Conservation (phyloP, 371 early-diverging fungal genomes). For the Mortierella sp. region DNA sequence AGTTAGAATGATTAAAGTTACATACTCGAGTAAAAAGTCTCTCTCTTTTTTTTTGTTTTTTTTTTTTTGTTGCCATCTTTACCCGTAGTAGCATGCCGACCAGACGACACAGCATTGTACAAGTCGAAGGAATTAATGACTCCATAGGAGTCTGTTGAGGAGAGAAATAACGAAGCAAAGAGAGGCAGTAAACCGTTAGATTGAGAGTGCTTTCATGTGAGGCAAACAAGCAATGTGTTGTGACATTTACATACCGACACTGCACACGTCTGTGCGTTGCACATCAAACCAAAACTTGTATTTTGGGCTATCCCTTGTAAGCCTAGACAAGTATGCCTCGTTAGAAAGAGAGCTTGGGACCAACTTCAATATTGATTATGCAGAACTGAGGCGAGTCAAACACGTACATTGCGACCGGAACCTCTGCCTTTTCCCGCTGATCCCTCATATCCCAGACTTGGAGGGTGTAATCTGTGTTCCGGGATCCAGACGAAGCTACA, state of each 20-base stretch:
- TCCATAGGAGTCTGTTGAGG: slow-evolving; percentile 13
- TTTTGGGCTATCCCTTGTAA: neutral
- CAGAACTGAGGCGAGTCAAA: neutral
- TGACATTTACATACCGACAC: slow-evolving; percentile 24
- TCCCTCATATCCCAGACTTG: slow-evolving; percentile 48
- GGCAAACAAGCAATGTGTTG: neutral
- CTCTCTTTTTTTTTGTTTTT: no score
- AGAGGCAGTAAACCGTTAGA: no score
- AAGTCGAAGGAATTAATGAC: slow-evolving; percentile 16
- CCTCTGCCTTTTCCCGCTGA: neutral
- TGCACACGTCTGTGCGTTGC: slow-evolving; percentile 31
- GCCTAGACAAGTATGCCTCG: neutral
- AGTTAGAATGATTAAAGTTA: no score
- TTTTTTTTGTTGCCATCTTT: neutral
- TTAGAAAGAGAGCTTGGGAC: neutral
- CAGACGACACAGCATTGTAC: slow-evolving; percentile 17
- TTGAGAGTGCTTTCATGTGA: neutral
- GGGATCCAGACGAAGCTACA: slow-evolving; percentile 20
- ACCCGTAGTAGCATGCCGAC: slow-evolving; percentile 1
- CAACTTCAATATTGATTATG: neutral
- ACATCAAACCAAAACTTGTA: slow-evolving; percentile 29
- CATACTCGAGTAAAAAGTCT: neutral
- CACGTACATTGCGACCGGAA: slow-evolving; percentile 14
- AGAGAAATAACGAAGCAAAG: neutral
- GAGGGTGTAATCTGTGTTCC: neutral